Evolutionary conservation across 345 rosid genomes (phyloP), one percentile per base, ranked within the genome.

Genomic region (Isatis tinctoria): DNA sequence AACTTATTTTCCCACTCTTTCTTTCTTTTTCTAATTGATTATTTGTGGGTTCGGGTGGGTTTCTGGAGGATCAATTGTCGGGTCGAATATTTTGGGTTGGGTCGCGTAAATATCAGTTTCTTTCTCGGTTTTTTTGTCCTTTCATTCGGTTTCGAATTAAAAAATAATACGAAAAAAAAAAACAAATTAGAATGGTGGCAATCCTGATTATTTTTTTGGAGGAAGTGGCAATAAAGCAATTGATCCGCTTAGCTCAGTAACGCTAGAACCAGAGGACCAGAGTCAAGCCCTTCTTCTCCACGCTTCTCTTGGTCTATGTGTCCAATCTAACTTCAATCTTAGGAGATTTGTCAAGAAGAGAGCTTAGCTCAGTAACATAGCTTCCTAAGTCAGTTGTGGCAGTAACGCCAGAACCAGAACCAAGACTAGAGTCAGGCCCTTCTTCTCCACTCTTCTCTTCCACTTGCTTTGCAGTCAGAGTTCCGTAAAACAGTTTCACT

Each of bases 301-400:
- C 56, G 10, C 24, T 16, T 71, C 35, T 58, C 65, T 9, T 65
- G 36, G 28, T 77, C 47, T 73, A 69, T 27, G 18, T 8, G 40
- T 40, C 79, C 18, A 79, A 69, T 45, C 18, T 45, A 51, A 74
- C 75, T 60, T 84, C 53, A 30, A 89, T 78, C 41, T 73, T 79
- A 1, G 92, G 88, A 65, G 80, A 77, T 49, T 81, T 78, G 16
- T 52, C 53, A 78, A 90, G 81, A 69, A 92, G 88, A 33, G 85
- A 78, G 49, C 78, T 79, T 52, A 92, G 85, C 82, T 86, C 84
- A 35, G 45, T 70, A 39, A 60, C 72, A 74, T 77, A 84, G 62
- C 67, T 76, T 65, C 61, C 84, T 69, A 86, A 70, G 27, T 17
- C 40, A 10, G 52, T 52, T 41, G 52, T 63, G 47, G 64, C 36